phyloP scores from a whole-genome alignment of 257 asterid species.

The Lycium barbarum region DNA sequence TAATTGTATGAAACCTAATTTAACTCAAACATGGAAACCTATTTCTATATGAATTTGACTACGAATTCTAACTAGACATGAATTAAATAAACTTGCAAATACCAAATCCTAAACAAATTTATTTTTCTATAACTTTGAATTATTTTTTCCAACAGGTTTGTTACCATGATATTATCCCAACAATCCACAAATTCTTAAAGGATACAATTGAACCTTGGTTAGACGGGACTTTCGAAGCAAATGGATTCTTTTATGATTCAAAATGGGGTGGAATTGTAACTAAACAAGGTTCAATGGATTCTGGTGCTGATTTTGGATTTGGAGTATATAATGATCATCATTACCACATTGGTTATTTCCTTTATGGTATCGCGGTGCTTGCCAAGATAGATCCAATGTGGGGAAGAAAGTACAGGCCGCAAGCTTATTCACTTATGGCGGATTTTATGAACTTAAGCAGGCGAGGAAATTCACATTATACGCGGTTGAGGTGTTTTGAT shows the following conservation, averaged over 20 bases:
- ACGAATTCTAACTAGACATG: too few species aligned
- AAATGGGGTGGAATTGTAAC: slow-evolving; percentile 86
- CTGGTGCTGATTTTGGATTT: slow-evolving; percentile 85
- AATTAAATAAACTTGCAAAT: too few species aligned
- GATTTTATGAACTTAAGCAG: slow-evolving; percentile 71
- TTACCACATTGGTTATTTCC: slow-evolving; percentile 74
- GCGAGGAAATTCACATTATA: slow-evolving; percentile 47
- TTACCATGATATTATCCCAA: slow-evolving; percentile 57
- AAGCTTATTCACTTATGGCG: slow-evolving; percentile 77
- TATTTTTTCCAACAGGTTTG: slow-evolving; percentile 40
- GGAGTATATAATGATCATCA: slow-evolving; percentile 84
- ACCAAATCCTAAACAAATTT: too few species aligned
- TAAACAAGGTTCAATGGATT: slow-evolving; percentile 67
- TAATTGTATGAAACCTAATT: too few species aligned
- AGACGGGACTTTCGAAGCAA: slow-evolving; percentile 65
- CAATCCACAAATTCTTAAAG: slow-evolving; percentile 63
- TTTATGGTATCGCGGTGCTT: slow-evolving; percentile 76
- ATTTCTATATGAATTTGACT: too few species aligned
- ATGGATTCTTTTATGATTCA: slow-evolving; percentile 72
- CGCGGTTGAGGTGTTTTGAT: slow-evolving; percentile 75
- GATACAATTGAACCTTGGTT: slow-evolving; percentile 75
- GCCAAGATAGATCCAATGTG: slow-evolving; percentile 76
- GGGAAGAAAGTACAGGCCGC: slow-evolving; percentile 74
- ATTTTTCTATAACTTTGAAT: too few species aligned
- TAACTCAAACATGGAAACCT: too few species aligned